These are phyloP conservation scores for Alternaria dauci DNA, from an alignment of 2,329 filamentous ascomycete genomes.

Conservation along the genomic window DNA sequence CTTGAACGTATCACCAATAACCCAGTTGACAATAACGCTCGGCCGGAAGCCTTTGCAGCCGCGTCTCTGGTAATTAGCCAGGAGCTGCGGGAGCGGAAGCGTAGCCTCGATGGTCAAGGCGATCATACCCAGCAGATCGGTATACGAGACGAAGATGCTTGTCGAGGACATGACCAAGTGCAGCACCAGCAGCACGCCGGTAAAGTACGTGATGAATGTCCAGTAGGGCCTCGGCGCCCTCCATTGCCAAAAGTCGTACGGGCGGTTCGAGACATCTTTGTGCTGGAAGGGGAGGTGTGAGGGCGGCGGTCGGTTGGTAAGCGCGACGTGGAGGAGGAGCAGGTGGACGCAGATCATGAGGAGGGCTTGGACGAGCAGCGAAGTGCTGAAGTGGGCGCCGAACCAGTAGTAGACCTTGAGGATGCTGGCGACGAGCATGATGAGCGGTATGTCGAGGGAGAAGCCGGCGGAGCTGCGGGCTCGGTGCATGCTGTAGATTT, in stretches of 20 bases:
- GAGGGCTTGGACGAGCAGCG: slow-evolving; percentile 67
- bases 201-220: slow-evolving; percentile 76
- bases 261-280: slow-evolving; percentile 60
- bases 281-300: slow-evolving; percentile 68
- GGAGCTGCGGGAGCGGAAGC: slow-evolving; percentile 81
- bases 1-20: slow-evolving; percentile 84
- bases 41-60: slow-evolving; percentile 81
- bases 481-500: slow-evolving; percentile 71
- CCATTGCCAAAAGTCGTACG: slow-evolving; percentile 87
- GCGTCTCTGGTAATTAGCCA: slow-evolving; percentile 71
- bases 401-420: slow-evolving; percentile 73
- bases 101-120: slow-evolving; percentile 81
- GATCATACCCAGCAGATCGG: slow-evolving; percentile 73
- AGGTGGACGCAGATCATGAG: slow-evolving; percentile 68
- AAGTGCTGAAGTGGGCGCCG: slow-evolving; percentile 66
- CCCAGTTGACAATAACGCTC: slow-evolving; percentile 79
- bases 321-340: slow-evolving; percentile 67
- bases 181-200: slow-evolving; percentile 66
- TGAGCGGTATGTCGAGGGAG: slow-evolving; percentile 71
- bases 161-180: slow-evolving; percentile 72
- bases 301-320: slow-evolving; percentile 62
- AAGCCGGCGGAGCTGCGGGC: slow-evolving; percentile 68
- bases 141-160: slow-evolving; percentile 70
- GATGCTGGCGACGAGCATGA: slow-evolving; percentile 72
- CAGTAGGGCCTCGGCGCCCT: slow-evolving; percentile 78